phyloP scores from a whole-genome alignment of 108 stramenopile species.

The Cyclotella atomus region DNA sequence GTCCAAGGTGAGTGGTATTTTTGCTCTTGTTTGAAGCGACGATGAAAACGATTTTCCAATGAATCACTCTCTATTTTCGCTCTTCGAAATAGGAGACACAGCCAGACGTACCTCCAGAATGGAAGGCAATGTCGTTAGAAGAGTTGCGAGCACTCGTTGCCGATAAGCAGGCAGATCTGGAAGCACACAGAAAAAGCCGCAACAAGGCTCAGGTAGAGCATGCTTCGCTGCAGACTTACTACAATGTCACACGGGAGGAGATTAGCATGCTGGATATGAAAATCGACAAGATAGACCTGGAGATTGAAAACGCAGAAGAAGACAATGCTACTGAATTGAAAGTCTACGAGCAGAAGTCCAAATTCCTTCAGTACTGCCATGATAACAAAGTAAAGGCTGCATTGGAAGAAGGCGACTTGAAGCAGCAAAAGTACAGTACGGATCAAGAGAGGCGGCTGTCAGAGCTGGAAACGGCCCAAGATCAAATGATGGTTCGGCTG shows the following conservation, averaged over 20 bases:
- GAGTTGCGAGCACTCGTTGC: conserved; percentile 37
- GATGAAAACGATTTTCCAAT: too few species aligned
- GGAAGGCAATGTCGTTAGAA: conserved; percentile 32
- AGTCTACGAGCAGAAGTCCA: conserved; percentile 45
- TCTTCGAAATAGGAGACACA: conserved; percentile 19
- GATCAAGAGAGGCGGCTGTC: conserved; percentile 16
- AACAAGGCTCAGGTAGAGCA: conserved; percentile 44
- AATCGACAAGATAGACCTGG: conserved; percentile 42
- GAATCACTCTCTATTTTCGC: too few species aligned
- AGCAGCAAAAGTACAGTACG: background rate
- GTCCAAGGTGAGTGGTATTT: conserved; percentile 4
- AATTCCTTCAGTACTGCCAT: conserved; percentile 48
- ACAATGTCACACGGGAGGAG: conserved; percentile 38
- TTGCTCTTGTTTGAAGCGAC: background rate
- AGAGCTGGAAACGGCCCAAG: conserved; percentile 15
- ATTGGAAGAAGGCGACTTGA: background rate
- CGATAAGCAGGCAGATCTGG: conserved; percentile 24
- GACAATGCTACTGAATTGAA: conserved; percentile 39
- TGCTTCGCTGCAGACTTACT: conserved; percentile 31
- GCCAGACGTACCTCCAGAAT: conserved; percentile 27
- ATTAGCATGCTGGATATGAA: conserved; percentile 42
- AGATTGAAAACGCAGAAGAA: conserved; percentile 44
- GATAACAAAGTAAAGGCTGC: conserved; percentile 27
- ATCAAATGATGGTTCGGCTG: conserved; percentile 3
- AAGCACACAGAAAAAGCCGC: conserved; percentile 16